phyloP scores from a whole-genome alignment of 129 eudicot genomes.

The Flaveria sonorensis region DNA sequence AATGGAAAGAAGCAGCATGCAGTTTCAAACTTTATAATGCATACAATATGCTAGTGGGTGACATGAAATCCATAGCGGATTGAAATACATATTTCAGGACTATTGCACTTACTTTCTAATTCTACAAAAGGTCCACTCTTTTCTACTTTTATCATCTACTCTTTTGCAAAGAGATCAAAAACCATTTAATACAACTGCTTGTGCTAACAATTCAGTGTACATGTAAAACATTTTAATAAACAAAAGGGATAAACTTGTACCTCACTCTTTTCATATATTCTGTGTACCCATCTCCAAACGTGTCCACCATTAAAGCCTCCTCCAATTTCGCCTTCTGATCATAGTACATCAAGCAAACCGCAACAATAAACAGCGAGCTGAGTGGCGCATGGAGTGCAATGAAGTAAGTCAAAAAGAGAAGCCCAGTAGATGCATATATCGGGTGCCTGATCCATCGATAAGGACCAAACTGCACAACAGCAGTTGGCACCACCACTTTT shows the following conservation, averaged over 20 bases:
- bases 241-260: conserved; percentile 86
- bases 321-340: conserved; percentile 74
- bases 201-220: conserved; percentile 24
- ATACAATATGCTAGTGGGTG: not conserved
- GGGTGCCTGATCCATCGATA: conserved; percentile 90
- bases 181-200: conserved; percentile 31
- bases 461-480: conserved; percentile 87
- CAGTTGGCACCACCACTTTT: conserved; percentile 83
- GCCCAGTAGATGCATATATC: conserved; percentile 83
- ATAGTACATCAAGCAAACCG: conserved; percentile 65
- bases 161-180: conserved; percentile 20
- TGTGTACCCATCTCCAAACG: conserved; percentile 61
- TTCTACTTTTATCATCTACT: conserved; percentile 24
- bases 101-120: conserved; percentile 14
- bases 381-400: conserved; percentile 70
- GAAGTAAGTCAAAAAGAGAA: conserved; percentile 67
- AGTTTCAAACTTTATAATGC: not conserved
- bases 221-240: conserved; percentile 48
- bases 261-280: conserved; percentile 66
- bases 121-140: conserved; percentile 28
- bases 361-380: conserved; percentile 52
- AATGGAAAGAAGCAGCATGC: not conserved
- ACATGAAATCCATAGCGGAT: not conserved
- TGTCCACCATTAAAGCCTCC: conserved; percentile 70
- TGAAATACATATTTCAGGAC: not conserved